A percentile compares a stretch with the other conserved stretches of the same genome.
Conservation (phyloP, 441 rosid genomes). For the Erodium texanum region DNA sequence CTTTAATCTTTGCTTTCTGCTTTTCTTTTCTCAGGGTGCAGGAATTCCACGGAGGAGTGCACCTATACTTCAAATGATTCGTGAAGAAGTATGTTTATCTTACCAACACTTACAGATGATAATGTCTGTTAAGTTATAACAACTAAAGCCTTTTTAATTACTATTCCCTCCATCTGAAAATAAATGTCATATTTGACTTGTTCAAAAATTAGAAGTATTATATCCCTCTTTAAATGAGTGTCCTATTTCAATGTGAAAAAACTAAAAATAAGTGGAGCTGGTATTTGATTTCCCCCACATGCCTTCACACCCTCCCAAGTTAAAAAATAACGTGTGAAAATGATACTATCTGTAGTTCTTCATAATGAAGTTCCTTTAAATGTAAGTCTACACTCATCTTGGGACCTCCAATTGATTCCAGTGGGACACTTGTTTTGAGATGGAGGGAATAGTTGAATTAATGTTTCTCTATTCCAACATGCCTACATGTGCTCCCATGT, state of each 20-base stretch:
- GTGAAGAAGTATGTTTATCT: conserved; percentile 58
- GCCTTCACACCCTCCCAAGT: not conserved
- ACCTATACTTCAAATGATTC: conserved; percentile 63
- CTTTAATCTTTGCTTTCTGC: conserved; percentile 4
- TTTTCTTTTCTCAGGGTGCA: conserved; percentile 51
- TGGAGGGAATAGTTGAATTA: too few species aligned
- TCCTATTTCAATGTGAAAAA: not conserved
- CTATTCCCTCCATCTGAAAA: not conserved
- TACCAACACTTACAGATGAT: not conserved
- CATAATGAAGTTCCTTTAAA: too few species aligned
- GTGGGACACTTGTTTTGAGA: too few species aligned
- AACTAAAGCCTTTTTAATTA: not conserved
- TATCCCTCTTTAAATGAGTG: too few species aligned
- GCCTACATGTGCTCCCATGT: not conserved
- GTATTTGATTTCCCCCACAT: not conserved
- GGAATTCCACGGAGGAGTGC: conserved; percentile 88
- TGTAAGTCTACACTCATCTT: too few species aligned
- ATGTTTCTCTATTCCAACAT: too few species aligned
- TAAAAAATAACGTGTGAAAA: too few species aligned
- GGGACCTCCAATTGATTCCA: too few species aligned
- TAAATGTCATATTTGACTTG: not conserved
- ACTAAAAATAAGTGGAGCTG: not conserved
- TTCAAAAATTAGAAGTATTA: too few species aligned
- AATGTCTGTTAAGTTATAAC: not conserved
- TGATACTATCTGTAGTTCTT: too few species aligned